Evolutionary conservation across 2,329 filamentous ascomycete species (phyloP), one percentile per base, ranked within the genome.

Genomic region (Cercospora nicotianae): DNA sequence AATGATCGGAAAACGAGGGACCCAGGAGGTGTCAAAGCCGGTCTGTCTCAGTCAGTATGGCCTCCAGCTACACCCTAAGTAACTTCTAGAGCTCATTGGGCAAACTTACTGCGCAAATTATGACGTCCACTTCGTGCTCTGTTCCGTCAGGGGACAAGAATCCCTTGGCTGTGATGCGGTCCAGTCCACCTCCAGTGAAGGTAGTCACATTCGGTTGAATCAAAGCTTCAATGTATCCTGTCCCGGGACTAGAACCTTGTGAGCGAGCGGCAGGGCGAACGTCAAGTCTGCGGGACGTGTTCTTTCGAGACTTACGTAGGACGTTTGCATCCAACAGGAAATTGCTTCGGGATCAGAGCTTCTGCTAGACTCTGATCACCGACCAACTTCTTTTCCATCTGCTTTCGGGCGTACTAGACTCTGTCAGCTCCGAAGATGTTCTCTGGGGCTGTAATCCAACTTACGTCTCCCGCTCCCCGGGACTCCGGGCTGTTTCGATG

Each of bases 331-430:
- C 84, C 86, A 1, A 83, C 83, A 3, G 80, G 80, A 2, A 80
- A 77, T 60, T 81, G 83, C 16, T 76, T 77, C 0, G 82, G 82
- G 4, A 82, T 75, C 5, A 83, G 80, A 30, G 82, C 80, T 2
- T 87, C 81, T 1, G 85, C 77, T 6, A 90, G 78, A 28, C 86
- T 83, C 0, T 87, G 85, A 67, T 87, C 86, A 64, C 83, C 81
- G 0, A 77, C 77, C 0, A 90, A 77, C 0, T 87, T 82, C 36
- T 81, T 73, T 33, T 79, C 79, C 85, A 90, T 89, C 55, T 87
- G 78, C 63, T 83, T 75, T 5, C 78, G 80, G 72, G 84, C 89
- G 31, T 80, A 79, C 1, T 83, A 79, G 1, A 82, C 81, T 13
- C 85, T 13, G 48, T 51, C 48, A 51, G 48, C 48, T 26, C 48